phyloP scores from a whole-genome alignment of 495 filamentous ascomycete genomes.

The Aspergillus egyptiacus region DNA sequence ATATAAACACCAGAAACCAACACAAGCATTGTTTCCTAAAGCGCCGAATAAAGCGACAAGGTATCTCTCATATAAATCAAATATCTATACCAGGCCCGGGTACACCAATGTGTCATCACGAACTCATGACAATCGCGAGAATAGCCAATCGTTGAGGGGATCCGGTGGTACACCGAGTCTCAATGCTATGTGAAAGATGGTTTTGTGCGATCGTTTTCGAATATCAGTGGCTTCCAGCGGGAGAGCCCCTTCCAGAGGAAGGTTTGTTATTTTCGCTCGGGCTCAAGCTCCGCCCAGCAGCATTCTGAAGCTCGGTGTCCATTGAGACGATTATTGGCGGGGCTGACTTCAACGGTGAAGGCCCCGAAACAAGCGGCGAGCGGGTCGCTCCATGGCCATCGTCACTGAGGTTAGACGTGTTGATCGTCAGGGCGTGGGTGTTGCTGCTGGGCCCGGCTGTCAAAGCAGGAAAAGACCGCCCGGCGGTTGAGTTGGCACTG shows the following conservation, averaged over 20 bases:
- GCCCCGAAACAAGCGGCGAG: slow-evolving; percentile 13
- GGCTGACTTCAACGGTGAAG: slow-evolving; percentile 31
- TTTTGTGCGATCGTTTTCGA: too few relatives aligned
- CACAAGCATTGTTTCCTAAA: too few relatives aligned
- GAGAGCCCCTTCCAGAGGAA: slow-evolving; percentile 12
- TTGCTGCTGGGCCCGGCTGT: slow-evolving; percentile 30
- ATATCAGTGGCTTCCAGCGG: slow-evolving; percentile 12
- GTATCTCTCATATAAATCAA: too few relatives aligned
- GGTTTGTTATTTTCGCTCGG: slow-evolving; percentile 20
- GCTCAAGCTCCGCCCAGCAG: slow-evolving; percentile 13
- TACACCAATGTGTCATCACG: too few relatives aligned
- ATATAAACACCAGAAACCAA: too few relatives aligned
- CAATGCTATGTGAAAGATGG: too few relatives aligned
- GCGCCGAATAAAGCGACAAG: too few relatives aligned
- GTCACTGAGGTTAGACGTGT: slow-evolving; percentile 31
- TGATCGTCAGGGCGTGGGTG: slow-evolving; percentile 27
- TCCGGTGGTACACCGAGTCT: too few relatives aligned
- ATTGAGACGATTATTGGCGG: slow-evolving; percentile 30
- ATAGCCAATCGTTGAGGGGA: too few relatives aligned
- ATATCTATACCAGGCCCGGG: too few relatives aligned
- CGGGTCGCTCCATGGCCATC: slow-evolving; percentile 18
- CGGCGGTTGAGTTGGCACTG: slow-evolving; percentile 18
- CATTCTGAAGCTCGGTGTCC: slow-evolving; percentile 23
- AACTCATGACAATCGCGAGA: too few relatives aligned
- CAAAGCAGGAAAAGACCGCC: slow-evolving; percentile 34